Evolutionary conservation across 768 basidiomycete species (phyloP).

Genomic region (Dacryopinax spathularia): DNA sequence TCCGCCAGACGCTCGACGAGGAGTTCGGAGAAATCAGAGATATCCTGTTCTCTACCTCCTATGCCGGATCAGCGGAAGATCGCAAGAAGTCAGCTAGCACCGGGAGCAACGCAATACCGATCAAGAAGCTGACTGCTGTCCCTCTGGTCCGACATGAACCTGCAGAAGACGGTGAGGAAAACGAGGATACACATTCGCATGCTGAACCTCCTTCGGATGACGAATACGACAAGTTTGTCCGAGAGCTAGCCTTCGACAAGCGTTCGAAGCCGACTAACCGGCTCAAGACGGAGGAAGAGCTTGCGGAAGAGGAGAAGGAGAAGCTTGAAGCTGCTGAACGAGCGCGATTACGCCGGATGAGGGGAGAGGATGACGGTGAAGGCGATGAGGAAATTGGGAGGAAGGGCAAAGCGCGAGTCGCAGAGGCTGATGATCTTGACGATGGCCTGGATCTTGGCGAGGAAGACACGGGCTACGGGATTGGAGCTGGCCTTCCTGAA

Average conservation of each 20-base stretch:
- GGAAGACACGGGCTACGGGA: constrained; percentile 10
- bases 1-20: constrained; percentile 77
- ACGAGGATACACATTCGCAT: constrained; percentile 12
- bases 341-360: constrained; percentile 64
- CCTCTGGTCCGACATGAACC: not conserved
- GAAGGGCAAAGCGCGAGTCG: constrained; percentile 17
- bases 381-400: constrained; percentile 38
- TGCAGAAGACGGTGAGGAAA: not conserved
- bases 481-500: constrained; percentile 12
- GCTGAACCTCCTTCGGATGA: constrained; percentile 29
- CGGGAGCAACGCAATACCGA: constrained; percentile 9
- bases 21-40: constrained; percentile 70
- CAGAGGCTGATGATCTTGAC: constrained; percentile 10
- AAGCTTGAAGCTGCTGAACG: constrained; percentile 74
- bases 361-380: constrained; percentile 50
- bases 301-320: constrained; percentile 78
- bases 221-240: constrained; percentile 85
- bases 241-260: constrained; percentile 83
- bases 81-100: not conserved
- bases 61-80: constrained; percentile 5
- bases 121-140: constrained; percentile 5
- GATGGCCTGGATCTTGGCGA: constrained; percentile 13
- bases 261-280: constrained; percentile 88
- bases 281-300: constrained; percentile 91
- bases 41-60: constrained; percentile 41